Evolutionary conservation across 176 grass and related monocot species (phyloP).

Genomic region (Oryza rufipogon): DNA sequence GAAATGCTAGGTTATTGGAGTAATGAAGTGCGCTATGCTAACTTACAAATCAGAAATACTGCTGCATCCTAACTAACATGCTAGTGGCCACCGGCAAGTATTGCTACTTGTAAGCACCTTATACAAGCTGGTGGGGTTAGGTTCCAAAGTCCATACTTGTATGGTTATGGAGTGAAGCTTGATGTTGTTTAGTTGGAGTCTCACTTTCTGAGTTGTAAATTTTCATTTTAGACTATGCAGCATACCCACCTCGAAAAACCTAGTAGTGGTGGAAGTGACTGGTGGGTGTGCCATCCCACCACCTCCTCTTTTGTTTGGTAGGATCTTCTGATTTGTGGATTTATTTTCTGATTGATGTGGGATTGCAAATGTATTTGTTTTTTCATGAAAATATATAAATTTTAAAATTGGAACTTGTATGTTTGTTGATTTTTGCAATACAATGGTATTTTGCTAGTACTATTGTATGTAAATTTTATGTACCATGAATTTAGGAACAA

Average conservation of each 20-base stretch:
- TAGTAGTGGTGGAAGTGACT: neutral
- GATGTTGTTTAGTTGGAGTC: neutral
- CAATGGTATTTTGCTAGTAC: neutral
- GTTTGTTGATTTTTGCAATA: neutral
- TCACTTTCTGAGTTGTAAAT: neutral
- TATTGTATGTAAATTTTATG: neutral
- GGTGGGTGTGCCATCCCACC: neutral
- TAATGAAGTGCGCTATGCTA: neutral
- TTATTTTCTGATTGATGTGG: neutral
- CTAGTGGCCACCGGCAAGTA: too few relatives aligned
- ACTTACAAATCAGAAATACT: neutral
- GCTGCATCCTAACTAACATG: neutral
- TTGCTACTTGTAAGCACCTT: neutral
- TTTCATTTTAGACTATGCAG: neutral
- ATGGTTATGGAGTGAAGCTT: neutral
- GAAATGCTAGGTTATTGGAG: constrained; percentile 7
- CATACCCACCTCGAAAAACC: neutral
- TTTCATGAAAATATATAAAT: neutral
- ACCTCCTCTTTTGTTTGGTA: neutral
- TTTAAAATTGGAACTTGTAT: neutral
- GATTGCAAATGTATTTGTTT: neutral
- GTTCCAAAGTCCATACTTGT: neutral
- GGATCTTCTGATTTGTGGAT: neutral
- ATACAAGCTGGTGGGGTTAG: neutral
- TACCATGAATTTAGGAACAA: neutral